These are phyloP conservation scores for Furcasterigmium sp. DNA, from an alignment of 2,329 filamentous ascomycete genomes.

Conservation along the genomic window DNA sequence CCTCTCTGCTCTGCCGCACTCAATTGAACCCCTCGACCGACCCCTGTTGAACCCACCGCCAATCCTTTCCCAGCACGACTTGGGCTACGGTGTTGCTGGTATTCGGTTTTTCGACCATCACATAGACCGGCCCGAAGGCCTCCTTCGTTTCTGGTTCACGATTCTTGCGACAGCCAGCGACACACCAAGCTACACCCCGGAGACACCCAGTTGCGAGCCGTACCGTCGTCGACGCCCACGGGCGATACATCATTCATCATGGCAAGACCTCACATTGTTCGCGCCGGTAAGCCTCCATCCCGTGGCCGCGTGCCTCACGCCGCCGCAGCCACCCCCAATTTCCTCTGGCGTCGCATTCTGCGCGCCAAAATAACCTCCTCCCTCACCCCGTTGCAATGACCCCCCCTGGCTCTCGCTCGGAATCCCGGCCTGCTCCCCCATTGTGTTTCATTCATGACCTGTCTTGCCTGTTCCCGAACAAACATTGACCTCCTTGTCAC, in stretches of 20 bases:
- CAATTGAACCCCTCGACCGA: no score
- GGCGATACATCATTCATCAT: constrained; percentile 31
- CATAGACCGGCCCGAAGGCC: no score
- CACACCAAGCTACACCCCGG: no score
- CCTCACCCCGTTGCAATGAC: constrained; percentile 4
- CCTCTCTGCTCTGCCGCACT: no score
- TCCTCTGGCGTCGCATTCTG: constrained; percentile 1
- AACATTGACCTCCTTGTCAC: not conserved
- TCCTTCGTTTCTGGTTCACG: no score
- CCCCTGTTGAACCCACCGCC: no score
- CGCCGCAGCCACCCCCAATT: constrained; percentile 4
- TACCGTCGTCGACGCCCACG: no score
- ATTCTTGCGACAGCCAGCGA: no score
- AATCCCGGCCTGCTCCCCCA: not conserved
- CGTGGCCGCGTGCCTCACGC: constrained; percentile 6
- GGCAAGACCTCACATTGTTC: constrained; percentile 56
- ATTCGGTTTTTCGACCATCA: no score
- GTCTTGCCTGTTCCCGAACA: not conserved
- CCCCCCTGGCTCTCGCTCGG: not conserved
- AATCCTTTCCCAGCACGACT: no score
- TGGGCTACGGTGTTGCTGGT: no score
- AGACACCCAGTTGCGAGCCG: no score
- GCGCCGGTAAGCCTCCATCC: constrained; percentile 44
- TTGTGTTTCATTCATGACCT: not conserved
- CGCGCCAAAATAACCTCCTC: constrained; percentile 3